Percentiles rank a stretch among this genome's conserved stretches.
These are phyloP conservation scores for Penicillium sp. DNA, from an alignment of 2,329 filamentous ascomycete genomes.

Conservation along the genomic window DNA sequence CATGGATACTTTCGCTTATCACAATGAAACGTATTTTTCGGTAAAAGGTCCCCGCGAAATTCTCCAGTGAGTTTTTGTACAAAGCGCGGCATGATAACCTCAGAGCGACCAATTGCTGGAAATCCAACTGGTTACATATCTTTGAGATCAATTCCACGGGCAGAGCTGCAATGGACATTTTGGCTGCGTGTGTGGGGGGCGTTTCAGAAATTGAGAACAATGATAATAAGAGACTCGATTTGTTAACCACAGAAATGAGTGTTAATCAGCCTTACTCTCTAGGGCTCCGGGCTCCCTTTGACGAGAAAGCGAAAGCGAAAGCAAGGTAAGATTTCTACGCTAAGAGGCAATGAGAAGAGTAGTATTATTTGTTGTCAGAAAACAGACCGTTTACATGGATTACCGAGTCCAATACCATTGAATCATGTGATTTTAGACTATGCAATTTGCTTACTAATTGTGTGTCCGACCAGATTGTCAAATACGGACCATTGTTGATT, in stretches of 20 bases:
- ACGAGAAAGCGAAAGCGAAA: no score
- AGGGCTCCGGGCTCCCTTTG: no score
- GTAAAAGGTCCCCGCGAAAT: conserved; percentile 7
- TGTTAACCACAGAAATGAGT: not conserved
- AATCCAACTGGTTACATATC: conserved; percentile 8
- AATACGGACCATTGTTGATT: no score
- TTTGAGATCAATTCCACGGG: conserved; percentile 9
- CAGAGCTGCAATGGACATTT: conserved; percentile 3
- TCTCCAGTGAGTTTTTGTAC: conserved; percentile 8
- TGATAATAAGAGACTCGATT: not conserved
- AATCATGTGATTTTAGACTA: no score
- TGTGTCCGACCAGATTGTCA: no score
- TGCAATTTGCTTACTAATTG: no score
- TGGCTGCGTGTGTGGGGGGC: conserved; percentile 1
- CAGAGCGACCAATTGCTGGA: conserved; percentile 7
- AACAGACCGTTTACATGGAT: no score
- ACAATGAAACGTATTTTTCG: conserved; percentile 13
- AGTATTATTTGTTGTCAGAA: no score
- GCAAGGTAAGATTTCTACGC: no score
- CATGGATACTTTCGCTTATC: conserved; percentile 13
- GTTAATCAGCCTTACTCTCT: no score
- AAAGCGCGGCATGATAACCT: conserved; percentile 15
- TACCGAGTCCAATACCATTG: no score
- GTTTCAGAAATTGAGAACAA: conserved; percentile 4
- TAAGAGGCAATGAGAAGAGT: no score